A percentile compares a stretch with the other conserved stretches of the same genome.
phyloP scores from a whole-genome alignment of 495 filamentous ascomycete species.

The Venustampulla echinocandica region DNA sequence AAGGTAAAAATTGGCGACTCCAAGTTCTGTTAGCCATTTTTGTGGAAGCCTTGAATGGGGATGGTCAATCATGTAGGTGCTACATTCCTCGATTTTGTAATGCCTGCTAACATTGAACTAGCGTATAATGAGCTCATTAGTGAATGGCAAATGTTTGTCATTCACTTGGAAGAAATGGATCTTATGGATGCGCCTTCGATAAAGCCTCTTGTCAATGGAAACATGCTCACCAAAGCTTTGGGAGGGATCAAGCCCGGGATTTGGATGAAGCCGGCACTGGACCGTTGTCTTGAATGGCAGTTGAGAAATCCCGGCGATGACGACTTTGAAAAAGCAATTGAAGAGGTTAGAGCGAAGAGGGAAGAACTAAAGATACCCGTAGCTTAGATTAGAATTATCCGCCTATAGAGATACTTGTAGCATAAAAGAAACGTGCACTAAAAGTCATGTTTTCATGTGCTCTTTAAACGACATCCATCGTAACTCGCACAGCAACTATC shows the following conservation, averaged over 20 bases:
- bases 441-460: too few species aligned
- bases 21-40: conserved; percentile 65
- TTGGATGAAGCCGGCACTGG: conserved; percentile 70
- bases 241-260: conserved; percentile 51
- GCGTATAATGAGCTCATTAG: conserved; percentile 28
- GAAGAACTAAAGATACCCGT: conserved; percentile 45
- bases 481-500: too few species aligned
- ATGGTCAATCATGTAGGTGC: conserved; percentile 26
- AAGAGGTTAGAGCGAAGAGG: conserved; percentile 48
- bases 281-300: conserved; percentile 75
- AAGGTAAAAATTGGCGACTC: conserved; percentile 58
- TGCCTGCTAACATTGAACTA: conserved; percentile 14
- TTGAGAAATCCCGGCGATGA: conserved; percentile 60
- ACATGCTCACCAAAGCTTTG: conserved; percentile 51
- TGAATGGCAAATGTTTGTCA: conserved; percentile 47
- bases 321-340: conserved; percentile 53
- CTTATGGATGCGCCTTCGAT: conserved; percentile 41
- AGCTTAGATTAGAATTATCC: not conserved
- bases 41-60: conserved; percentile 47
- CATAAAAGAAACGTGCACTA: too few species aligned
- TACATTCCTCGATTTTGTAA: too few species aligned
- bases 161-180: conserved; percentile 43
- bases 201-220: conserved; percentile 58
- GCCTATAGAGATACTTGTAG: too few species aligned
- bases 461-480: too few species aligned